Evolutionary conservation across 2,329 filamentous ascomycete species (phyloP).

Genomic region (Nannizziopsis barbatae): DNA sequence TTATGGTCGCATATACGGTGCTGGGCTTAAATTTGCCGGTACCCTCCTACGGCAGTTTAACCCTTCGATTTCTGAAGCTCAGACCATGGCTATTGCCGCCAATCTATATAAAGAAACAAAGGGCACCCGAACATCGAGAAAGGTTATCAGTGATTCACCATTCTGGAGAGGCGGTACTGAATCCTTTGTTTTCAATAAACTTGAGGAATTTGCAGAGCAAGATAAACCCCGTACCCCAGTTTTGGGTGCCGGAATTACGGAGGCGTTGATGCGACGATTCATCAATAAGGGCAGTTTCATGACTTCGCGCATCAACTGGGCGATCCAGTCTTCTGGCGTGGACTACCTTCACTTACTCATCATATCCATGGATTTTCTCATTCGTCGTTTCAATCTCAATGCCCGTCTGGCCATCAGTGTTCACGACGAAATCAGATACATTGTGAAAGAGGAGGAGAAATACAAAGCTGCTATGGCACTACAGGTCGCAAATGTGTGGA

Average conservation of each 20-base stretch:
- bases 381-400: slow-evolving; percentile 69
- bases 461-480: slow-evolving; percentile 86
- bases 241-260: slow-evolving; percentile 86
- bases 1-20: slow-evolving; percentile 97
- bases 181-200: slow-evolving; percentile 94
- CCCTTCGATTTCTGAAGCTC: slow-evolving; percentile 62
- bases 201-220: slow-evolving; percentile 96
- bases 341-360: slow-evolving; percentile 94
- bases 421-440: slow-evolving; percentile 92
- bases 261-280: slow-evolving; percentile 80
- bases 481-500: slow-evolving; percentile 92
- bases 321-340: slow-evolving; percentile 92
- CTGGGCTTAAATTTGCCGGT: slow-evolving; percentile 83
- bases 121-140: slow-evolving; percentile 70
- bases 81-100: slow-evolving; percentile 64
- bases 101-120: slow-evolving; percentile 84
- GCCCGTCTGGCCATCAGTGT: slow-evolving; percentile 87
- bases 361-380: slow-evolving; percentile 86
- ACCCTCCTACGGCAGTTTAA: slow-evolving; percentile 91
- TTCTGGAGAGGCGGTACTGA: slow-evolving; percentile 98
- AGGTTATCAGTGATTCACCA: slow-evolving; percentile 55
- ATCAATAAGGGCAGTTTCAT: slow-evolving; percentile 85
- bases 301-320: slow-evolving; percentile 97
- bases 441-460: slow-evolving; percentile 73
- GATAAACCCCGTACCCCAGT: slow-evolving; percentile 83